Base-by-base conservation (phyloP, 176 grass and related monocot species). In the Paspalum notatum region DNA sequence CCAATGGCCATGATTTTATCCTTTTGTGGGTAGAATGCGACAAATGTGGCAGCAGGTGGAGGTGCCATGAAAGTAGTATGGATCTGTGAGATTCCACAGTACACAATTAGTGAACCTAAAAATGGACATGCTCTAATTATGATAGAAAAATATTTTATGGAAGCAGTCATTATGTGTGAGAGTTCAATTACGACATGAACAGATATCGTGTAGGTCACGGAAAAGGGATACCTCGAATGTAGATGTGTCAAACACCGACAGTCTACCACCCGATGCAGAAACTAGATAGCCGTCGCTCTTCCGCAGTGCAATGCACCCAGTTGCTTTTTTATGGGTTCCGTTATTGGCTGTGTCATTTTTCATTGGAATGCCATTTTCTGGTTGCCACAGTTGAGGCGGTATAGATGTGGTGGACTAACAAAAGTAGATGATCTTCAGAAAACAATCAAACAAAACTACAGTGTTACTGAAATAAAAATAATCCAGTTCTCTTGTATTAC, bases 201-300 rank as follows among this genome's bases (percentile, higher is more conserved):
- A 20, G 12, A 21, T 46, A 21, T 43, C 12, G 15, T 64, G 44
- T 4, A 24, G 16, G 59, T 32, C 11, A 41, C 12, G 18, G 53
- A 37, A 51, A 63, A 26, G 8, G 40, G 27, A 47, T 83, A 93
- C 94, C 89, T 94, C 88, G 79, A 91, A 97, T 11, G 91, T 97
- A 3, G 0, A 9, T 8, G 18, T 66, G 38, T 22, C 1, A 21
- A 68, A 21, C 11, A 46, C 74, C 25, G 85, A 94, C 18, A 97
- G 85, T 82, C 94, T 90, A n/a, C 94, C 94, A 48, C 94, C 94
- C 71, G 91, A 97, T 50, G 91, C 94, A 60, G 94, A 97, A 89
- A 97, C 85, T 51, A 94, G 87, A 76, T 94, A 94, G 0, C 0
- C 0, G 81, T 90, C 38, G 42, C n/a, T 1, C 6, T 90, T 45